Base-by-base conservation (phyloP, 164 flowering plant genomes). In the Vitis labrusca region DNA sequence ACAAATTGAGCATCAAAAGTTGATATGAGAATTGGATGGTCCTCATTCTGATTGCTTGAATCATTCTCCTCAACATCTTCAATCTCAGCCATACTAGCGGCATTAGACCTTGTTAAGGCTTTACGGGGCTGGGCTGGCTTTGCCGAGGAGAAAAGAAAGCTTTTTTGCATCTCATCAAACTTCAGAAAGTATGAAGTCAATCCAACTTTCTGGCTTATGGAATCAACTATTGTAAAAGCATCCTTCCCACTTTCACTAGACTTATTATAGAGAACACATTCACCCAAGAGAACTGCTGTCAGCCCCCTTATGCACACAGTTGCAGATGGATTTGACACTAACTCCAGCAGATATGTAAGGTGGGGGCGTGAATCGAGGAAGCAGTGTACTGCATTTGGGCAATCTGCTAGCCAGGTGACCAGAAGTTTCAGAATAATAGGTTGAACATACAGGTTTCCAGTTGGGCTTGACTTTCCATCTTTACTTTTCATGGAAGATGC, bases 151-250 rank as follows among this genome's bases (percentile, higher is more conserved):
- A 93, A 87, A 65, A 79, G 63, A 68, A 76, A 71, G 77, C 85
- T 87, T 73, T 85, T 89, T 77, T 84, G 89, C 95, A 96, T 82
- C 79, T 93, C 97, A 19, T 96, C 94, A 75, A 90, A 89, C 81
- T 82, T 89, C 63, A 82, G 61, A 70, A 93, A 88, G 79, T 85
- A 96, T 51, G 97, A 72, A 14, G 93, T 85, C 13, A 96, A 90
- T 49, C 97, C 98, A 68, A 89, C 72, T 82, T 91, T 96, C 79
- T 89, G 91, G 80, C 94, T 92, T 68, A 93, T 86, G 61, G 91
- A 75, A 82, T 93, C 97, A 73, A 89, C 98, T 30, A 96, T 74
- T 19, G 82, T 50, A 73, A 84, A 89, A 37, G 97, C 88, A 79
- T 88, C 93, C 74, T 72, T 89, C 59, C 81, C 81, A 48, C 63